Base-by-base conservation (phyloP, 2,329 filamentous ascomycete genomes). In the Corynespora cassiicola region DNA sequence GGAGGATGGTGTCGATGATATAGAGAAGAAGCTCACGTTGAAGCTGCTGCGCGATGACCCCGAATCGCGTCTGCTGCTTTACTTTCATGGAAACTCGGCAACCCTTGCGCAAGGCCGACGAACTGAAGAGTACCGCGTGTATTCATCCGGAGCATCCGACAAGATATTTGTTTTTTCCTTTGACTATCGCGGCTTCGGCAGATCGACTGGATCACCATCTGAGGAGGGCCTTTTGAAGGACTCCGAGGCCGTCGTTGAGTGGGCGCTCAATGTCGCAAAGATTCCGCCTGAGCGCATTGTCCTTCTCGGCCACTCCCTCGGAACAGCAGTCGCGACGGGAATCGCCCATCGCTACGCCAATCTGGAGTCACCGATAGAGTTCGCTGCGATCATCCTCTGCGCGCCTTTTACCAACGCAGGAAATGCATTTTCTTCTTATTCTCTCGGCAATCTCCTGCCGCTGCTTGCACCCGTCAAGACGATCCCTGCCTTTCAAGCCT, bases 181-280 rank as follows among this genome's bases (percentile, higher is more conserved):
- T 50, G 91, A 96, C 73, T 96, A 96, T 65, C 86, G 91, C 19
- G 91, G 91, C 2, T 97, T 90, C 54, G 92, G 91, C 2, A 79
- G 82, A 30, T 95, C 88, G 5, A 88, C 85, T 1, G 92, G 92
- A 8, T 73, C 71, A 2, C 92, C 92, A 0, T 86, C 84, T 0
- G 92, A 97, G 68, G 70, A 78, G 24, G 92, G 92, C 0, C 71
- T 96, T 3, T 86, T 95, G 36, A 81, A 80, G 8, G 92, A 97
- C 61, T 90, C 85, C 11, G 75, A 86, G 7, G 77, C 90, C 0
- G 73, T 88, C 1, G 75, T 95, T 2, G 79, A 90, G 39, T 95
- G 87, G 75, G 87, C 88, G 3, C 74, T 90, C 28, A 72, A 82
- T n/a, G 75, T 78, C 1, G 81, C 82, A 3, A 75, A 79, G 0